Conservation (phyloP, 164 flowering plant species). For the Magnolia officinalis region DNA sequence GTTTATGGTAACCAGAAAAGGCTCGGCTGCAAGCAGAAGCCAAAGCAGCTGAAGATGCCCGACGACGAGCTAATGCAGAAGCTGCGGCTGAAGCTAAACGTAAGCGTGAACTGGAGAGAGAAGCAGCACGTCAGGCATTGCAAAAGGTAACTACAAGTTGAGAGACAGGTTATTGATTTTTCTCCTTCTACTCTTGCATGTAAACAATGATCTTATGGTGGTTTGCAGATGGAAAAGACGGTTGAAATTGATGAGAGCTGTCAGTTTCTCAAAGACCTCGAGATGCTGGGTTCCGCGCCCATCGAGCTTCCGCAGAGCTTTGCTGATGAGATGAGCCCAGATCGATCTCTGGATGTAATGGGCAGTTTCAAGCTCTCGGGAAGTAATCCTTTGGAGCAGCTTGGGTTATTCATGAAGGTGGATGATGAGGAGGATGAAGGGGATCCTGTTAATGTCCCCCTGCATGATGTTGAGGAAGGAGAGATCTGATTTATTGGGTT, state of each 20-base stretch:
- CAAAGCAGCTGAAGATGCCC: slow-evolving; percentile 83
- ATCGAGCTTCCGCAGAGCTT: slow-evolving; percentile 44
- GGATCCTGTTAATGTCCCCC: slow-evolving; percentile 25
- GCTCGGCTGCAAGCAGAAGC: slow-evolving; percentile 87
- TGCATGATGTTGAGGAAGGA: slow-evolving; percentile 71
- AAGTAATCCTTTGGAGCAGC: slow-evolving; percentile 73
- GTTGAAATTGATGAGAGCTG: slow-evolving; percentile 80
- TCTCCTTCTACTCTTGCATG: neutral
- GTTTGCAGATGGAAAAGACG: slow-evolving; percentile 79
- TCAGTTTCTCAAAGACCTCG: slow-evolving; percentile 66
- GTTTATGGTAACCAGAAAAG: slow-evolving; percentile 43
- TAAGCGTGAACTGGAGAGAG: slow-evolving; percentile 77
- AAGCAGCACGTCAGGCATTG: slow-evolving; percentile 83
- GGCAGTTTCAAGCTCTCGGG: slow-evolving; percentile 61
- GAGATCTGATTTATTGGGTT: slow-evolving; percentile 46
- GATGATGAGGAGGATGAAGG: slow-evolving; percentile 68
- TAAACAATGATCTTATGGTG: neutral
- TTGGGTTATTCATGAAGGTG: slow-evolving; percentile 74
- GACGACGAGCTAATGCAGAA: slow-evolving; percentile 57
- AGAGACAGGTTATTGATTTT: neutral
- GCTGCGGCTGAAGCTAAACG: slow-evolving; percentile 74
- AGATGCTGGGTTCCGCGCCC: slow-evolving; percentile 59
- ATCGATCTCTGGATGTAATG: slow-evolving; percentile 48
- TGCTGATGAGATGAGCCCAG: slow-evolving; percentile 70
- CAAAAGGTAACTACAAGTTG: slow-evolving; percentile 42